These are phyloP conservation scores for Dichomitus squalens DNA, from an alignment of 1,284 basidiomycete genomes.

Conservation along the genomic window DNA sequence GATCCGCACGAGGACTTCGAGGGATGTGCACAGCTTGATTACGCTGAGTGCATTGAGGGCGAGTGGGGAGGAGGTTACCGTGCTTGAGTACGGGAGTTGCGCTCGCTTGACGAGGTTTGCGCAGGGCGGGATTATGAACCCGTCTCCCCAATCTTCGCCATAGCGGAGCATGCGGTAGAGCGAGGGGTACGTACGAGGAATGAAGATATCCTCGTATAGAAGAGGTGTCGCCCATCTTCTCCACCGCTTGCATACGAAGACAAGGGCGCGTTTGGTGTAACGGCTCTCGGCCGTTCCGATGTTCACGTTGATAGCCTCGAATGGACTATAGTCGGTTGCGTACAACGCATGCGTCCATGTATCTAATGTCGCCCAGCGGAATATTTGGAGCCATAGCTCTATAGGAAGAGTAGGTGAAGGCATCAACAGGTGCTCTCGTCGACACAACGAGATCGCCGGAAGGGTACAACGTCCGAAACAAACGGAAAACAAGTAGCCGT, in stretches of 20 bases:
- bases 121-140: conserved; percentile 21
- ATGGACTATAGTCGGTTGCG: conserved; percentile 29
- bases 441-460: too few relatives aligned
- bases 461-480: neutral
- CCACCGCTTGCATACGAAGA: conserved; percentile 62
- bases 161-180: conserved; percentile 35
- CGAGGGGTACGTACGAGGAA: conserved; percentile 34
- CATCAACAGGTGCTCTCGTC: neutral
- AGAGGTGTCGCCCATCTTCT: conserved; percentile 43
- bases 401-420: conserved; percentile 21
- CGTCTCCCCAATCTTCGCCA: conserved; percentile 25
- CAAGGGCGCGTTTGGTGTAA: conserved; percentile 43
- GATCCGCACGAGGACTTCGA: conserved; percentile 57
- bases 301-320: conserved; percentile 20
- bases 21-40: conserved; percentile 48
- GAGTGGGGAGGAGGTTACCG: conserved; percentile 41
- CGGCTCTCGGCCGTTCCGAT: conserved; percentile 3
- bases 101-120: conserved; percentile 54
- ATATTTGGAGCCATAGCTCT: conserved; percentile 36
- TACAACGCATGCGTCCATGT: conserved; percentile 22
- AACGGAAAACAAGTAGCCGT: neutral
- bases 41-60: conserved; percentile 39
- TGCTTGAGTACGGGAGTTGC: conserved; percentile 58
- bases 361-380: conserved; percentile 32
- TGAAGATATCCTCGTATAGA: conserved; percentile 56